Conservation (phyloP, 1,139 yeast species). For the Sugiyamaella castrensis region DNA sequence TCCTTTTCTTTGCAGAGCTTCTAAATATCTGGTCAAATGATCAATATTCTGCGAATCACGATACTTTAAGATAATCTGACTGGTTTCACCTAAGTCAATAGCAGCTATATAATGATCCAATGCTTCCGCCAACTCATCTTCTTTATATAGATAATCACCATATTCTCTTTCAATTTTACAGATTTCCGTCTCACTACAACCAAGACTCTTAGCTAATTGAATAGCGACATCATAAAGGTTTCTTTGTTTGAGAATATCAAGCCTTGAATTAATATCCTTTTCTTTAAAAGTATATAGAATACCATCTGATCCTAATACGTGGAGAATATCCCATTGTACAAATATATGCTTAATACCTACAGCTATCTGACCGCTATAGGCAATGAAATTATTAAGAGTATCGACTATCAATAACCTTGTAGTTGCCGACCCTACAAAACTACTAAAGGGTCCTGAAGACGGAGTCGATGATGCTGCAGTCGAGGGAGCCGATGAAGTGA, state of each 20-base stretch:
- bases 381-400: conserved; percentile 62
- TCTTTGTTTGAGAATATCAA: conserved; percentile 67
- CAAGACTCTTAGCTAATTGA: conserved; percentile 54
- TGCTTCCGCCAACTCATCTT: conserved; percentile 65
- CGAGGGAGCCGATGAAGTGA: conserved; percentile 47
- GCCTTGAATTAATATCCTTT: conserved; percentile 60
- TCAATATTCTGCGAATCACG: conserved; percentile 79
- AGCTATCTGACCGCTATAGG: conserved; percentile 67
- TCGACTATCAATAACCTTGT: conserved; percentile 61
- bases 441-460: conserved; percentile 20
- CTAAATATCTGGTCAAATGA: conserved; percentile 63
- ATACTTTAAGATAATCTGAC: conserved; percentile 76
- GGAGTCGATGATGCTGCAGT: conserved; percentile 15
- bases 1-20: conserved; percentile 51
- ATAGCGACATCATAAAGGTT: conserved; percentile 74
- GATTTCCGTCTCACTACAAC: conserved; percentile 42
- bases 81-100: conserved; percentile 50
- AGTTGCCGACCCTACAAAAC: conserved; percentile 32
- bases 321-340: conserved; percentile 53
- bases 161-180: conserved; percentile 46
- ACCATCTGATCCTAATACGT: conserved; percentile 72
- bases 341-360: conserved; percentile 58
- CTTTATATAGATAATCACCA: conserved; percentile 69
- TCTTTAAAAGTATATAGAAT: conserved; percentile 65
- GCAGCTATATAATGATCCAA: conserved; percentile 64